phyloP scores from a whole-genome alignment of 2,329 filamentous ascomycete genomes.

The Cryphonectria nitschkei region DNA sequence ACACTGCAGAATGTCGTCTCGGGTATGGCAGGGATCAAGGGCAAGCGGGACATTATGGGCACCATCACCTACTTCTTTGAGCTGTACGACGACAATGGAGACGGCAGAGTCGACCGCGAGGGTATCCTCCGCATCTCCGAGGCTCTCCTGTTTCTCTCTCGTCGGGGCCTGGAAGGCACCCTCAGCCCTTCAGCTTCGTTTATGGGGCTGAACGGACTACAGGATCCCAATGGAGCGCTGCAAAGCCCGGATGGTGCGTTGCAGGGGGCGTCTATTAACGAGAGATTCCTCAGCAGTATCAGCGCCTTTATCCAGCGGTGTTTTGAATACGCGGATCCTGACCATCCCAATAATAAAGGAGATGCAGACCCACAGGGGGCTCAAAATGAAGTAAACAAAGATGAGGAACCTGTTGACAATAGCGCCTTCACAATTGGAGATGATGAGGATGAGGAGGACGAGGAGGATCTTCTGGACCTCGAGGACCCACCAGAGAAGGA shows the following conservation, averaged over 20 bases:
- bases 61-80: conserved; percentile 98
- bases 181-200: conserved; percentile 67
- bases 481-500: conserved; percentile 45
- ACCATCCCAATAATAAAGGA: conserved; percentile 68
- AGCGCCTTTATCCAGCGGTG: conserved; percentile 95
- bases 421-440: conserved; percentile 74
- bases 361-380: conserved; percentile 29
- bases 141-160: conserved; percentile 87
- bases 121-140: conserved; percentile 95
- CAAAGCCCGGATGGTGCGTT: conserved; percentile 44
- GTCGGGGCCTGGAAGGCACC: conserved; percentile 79
- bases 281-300: conserved; percentile 88
- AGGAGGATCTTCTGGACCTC: conserved; percentile 65
- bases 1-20: conserved; percentile 91
- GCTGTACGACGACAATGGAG: conserved; percentile 89
- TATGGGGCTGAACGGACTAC: conserved; percentile 52
- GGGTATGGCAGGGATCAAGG: conserved; percentile 88
- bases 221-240: conserved; percentile 36
- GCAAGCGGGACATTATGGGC: conserved; percentile 94
- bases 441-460: conserved; percentile 59
- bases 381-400: conserved; percentile 23
- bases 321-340: conserved; percentile 97
- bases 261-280: conserved; percentile 69
- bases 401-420: conserved; percentile 43
- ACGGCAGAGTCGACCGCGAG: conserved; percentile 91